Evolutionary conservation across 2,329 filamentous ascomycete species (phyloP).

Genomic region (Fusarium paranaense): DNA sequence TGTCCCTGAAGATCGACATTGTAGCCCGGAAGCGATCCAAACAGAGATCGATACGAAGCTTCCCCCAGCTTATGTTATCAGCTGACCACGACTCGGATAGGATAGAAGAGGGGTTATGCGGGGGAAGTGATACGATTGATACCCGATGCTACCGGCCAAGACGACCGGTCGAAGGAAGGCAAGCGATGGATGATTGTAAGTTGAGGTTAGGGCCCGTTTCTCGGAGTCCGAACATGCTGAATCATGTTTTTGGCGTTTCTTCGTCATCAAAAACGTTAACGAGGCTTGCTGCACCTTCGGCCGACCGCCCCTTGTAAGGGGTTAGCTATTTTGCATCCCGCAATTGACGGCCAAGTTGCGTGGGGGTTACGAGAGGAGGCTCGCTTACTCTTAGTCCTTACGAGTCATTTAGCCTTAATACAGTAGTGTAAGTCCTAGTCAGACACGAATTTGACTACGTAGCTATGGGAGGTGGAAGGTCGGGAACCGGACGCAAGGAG

Average conservation of each 20-base stretch:
- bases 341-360: neutral
- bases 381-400: neutral
- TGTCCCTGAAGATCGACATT: slow-evolving; percentile 2
- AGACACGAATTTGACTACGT: neutral
- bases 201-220: neutral
- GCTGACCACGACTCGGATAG: neutral
- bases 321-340: neutral
- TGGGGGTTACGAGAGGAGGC: neutral
- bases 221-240: neutral
- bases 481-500: neutral
- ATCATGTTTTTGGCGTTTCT: neutral
- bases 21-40: neutral
- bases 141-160: neutral
- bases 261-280: neutral
- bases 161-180: neutral
- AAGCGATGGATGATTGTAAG: too few species aligned
- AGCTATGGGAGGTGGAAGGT: neutral
- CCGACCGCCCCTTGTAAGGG: neutral
- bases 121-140: neutral
- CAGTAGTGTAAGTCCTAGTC: neutral
- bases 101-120: neutral
- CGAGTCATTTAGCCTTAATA: neutral
- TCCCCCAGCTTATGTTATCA: neutral
- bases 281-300: neutral
- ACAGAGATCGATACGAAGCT: neutral